Conservation (phyloP, 345 rosid species). For the Trapa incisa region DNA sequence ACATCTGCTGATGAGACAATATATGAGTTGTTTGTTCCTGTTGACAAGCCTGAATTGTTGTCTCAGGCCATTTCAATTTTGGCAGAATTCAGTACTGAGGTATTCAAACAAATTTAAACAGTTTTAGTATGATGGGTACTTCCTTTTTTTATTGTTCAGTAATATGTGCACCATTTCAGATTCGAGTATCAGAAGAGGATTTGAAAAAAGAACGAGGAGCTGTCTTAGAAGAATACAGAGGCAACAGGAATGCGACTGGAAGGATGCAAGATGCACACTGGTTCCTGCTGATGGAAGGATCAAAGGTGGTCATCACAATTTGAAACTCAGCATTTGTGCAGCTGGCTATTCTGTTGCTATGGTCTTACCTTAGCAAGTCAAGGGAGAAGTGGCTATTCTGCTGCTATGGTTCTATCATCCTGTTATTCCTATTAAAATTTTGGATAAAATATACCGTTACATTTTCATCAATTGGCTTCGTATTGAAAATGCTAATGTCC, state of each 20-base stretch:
- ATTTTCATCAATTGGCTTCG: background rate
- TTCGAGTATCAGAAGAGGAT: conserved; percentile 75
- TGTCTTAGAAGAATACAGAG: conserved; percentile 86
- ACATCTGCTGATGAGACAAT: conserved; percentile 89
- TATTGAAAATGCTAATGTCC: background rate
- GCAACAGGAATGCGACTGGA: conserved; percentile 69
- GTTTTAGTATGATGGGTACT: background rate
- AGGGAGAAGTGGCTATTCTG: background rate
- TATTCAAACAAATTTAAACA: conserved; percentile 11
- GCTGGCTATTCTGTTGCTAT: background rate
- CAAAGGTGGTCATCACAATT: conserved; percentile 42
- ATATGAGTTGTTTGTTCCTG: conserved; percentile 80
- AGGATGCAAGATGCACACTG: conserved; percentile 89
- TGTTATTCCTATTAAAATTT: background rate
- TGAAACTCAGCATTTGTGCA: background rate
- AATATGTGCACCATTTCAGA: conserved; percentile 22
- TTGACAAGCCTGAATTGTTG: conserved; percentile 64
- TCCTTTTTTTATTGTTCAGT: background rate
- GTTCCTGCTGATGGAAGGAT: conserved; percentile 80
- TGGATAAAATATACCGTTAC: background rate
- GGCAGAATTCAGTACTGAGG: conserved; percentile 90
- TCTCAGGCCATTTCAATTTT: conserved; percentile 75
- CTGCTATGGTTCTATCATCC: background rate
- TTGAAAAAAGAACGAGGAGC: conserved; percentile 91
- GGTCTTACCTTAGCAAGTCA: background rate